phyloP scores from a whole-genome alignment of 352 stramenopile genomes.

The Phytophthora pinifolia region DNA sequence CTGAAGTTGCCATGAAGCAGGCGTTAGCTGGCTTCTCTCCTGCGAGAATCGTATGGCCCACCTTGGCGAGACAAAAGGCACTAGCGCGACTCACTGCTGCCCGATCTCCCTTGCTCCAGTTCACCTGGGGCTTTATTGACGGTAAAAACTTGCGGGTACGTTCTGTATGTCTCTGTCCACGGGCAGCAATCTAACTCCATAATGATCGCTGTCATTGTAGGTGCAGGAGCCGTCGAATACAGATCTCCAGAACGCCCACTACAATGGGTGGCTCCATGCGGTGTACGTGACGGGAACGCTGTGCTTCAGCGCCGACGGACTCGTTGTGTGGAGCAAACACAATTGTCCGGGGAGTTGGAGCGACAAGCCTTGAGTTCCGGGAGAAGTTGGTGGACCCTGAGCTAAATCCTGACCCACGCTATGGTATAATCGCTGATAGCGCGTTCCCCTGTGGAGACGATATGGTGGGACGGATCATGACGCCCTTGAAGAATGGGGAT shows the following conservation, averaged over 20 bases:
- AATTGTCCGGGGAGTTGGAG: slow-evolving; percentile 22
- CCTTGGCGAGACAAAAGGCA: background rate
- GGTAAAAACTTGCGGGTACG: slow-evolving; percentile 16
- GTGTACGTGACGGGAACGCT: slow-evolving; percentile 19
- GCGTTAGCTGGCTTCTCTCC: no score
- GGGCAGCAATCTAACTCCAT: no score
- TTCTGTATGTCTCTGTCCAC: no score
- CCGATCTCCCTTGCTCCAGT: slow-evolving; percentile 1
- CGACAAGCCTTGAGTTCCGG: slow-evolving; percentile 5
- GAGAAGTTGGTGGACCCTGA: slow-evolving; percentile 1
- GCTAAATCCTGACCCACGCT: background rate
- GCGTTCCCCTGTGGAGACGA: slow-evolving; percentile 1
- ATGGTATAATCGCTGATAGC: slow-evolving; percentile 4
- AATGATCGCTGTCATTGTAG: no score
- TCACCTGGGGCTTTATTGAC: slow-evolving; percentile 14
- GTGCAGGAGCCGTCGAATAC: background rate
- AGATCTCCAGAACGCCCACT: slow-evolving; percentile 17
- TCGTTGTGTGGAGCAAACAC: slow-evolving; percentile 14
- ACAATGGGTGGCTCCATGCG: slow-evolving; percentile 23
- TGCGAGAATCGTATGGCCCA: background rate
- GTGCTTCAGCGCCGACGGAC: slow-evolving; percentile 14
- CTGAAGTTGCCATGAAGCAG: no score
- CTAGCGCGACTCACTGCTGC: no score
- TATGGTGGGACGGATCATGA: background rate
- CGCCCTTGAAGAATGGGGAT: slow-evolving; percentile 8